Evolutionary conservation across 2,329 filamentous ascomycete species (phyloP).

Genomic region (Colletotrichum zoysiae): DNA sequence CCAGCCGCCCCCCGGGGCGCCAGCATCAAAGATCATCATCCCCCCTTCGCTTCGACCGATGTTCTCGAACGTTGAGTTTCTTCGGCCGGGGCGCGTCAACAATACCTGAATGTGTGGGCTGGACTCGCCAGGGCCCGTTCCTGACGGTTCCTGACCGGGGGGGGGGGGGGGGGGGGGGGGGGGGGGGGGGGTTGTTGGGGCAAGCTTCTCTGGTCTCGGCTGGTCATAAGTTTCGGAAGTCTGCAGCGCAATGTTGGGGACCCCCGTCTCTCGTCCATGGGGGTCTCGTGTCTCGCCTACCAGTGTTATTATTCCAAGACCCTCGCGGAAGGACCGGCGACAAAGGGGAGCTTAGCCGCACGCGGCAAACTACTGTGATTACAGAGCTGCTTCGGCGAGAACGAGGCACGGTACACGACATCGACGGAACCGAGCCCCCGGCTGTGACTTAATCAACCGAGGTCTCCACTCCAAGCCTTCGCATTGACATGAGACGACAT

Average conservation of each 20-base stretch:
- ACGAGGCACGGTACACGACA: not conserved
- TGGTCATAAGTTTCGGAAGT: conserved; percentile 6
- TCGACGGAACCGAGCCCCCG: not conserved
- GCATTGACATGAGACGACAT: conserved; percentile 37
- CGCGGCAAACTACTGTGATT: not conserved
- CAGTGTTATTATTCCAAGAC: conserved; percentile 18
- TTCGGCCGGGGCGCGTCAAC: not conserved
- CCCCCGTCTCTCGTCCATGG: not conserved
- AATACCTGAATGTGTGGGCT: not conserved
- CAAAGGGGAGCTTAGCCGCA: not conserved
- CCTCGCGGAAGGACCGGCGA: conserved; percentile 34
- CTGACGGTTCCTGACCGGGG: not conserved
- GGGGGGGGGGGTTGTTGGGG: not conserved
- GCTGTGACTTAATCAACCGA: conserved; percentile 2
- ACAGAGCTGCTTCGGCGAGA: conserved; percentile 6
- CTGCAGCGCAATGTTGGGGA: not conserved
- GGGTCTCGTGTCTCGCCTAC: not conserved
- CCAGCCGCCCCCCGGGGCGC: conserved; percentile 1
- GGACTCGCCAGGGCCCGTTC: not conserved
- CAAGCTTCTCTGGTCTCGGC: not conserved
- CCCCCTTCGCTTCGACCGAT: conserved; percentile 4
- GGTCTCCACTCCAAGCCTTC: conserved; percentile 23
- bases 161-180: not conserved
- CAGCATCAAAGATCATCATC: conserved; percentile 4
- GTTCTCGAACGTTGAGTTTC: conserved; percentile 27